phyloP scores from a whole-genome alignment of 306 rosid species.

The Gastrolobium bilobum region DNA sequence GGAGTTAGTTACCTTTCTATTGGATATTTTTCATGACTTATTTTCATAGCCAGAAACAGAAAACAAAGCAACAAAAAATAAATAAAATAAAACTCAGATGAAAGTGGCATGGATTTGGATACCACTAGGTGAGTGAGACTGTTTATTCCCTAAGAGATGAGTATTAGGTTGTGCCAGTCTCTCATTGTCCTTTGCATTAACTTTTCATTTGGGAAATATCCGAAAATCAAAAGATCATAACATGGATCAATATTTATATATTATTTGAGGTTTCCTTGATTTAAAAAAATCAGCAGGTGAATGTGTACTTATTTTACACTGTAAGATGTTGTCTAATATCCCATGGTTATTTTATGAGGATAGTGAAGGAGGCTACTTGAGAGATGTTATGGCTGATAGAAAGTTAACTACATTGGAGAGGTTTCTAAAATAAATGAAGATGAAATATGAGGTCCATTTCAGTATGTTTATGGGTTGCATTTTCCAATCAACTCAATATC shows the following conservation, averaged over 20 bases:
- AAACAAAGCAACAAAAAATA: neutral
- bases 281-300: conserved; percentile 10
- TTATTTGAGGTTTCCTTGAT: conserved; percentile 26
- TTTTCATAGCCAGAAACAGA: neutral
- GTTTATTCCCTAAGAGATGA: conserved; percentile 13
- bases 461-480: conserved; percentile 29
- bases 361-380: conserved; percentile 6
- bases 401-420: conserved; percentile 19
- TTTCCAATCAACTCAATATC: conserved; percentile 14
- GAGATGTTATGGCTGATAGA: conserved; percentile 15
- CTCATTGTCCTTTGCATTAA: conserved; percentile 2
- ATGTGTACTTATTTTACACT: neutral
- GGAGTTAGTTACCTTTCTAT: conserved; percentile 11
- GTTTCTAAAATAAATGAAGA: conserved; percentile 14
- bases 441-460: conserved; percentile 20
- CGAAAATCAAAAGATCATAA: neutral
- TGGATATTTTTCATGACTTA: neutral
- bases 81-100: neutral
- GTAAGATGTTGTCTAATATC: neutral
- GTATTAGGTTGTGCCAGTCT: neutral
- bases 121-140: neutral
- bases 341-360: neutral
- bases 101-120: neutral
- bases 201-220: conserved; percentile 14
- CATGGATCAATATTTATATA: conserved; percentile 8